A percentile compares a stretch with the other conserved stretches of the same genome.
Conservation (phyloP, 2,329 filamentous ascomycete species). For the Dothideomycetidae sp. region DNA sequence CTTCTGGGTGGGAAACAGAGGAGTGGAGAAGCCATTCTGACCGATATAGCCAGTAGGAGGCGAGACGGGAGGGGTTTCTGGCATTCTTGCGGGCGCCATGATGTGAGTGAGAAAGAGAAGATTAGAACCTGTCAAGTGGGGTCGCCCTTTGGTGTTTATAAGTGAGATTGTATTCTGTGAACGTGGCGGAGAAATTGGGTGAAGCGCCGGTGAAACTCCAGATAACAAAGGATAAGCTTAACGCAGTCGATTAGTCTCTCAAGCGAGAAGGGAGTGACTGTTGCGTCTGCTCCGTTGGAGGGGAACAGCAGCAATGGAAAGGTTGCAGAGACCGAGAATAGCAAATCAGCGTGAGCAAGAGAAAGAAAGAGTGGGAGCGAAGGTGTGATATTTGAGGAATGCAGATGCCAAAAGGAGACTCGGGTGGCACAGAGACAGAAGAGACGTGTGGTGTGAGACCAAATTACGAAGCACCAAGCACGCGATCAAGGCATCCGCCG, state of each 20-base stretch:
- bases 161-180: neutral
- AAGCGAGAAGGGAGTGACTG: slow-evolving; percentile 5
- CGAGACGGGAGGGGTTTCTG: slow-evolving; percentile 22
- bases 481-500: too few species aligned
- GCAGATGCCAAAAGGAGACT: neutral
- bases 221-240: slow-evolving; percentile 2
- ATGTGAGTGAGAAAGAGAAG: slow-evolving; percentile 3
- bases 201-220: slow-evolving; percentile 2
- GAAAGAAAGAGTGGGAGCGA: slow-evolving; percentile 4
- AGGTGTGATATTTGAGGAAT: slow-evolving; percentile 1
- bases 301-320: neutral
- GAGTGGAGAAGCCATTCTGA: slow-evolving; percentile 26
- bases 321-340: too few species aligned
- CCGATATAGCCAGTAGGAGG: slow-evolving; percentile 25
- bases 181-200: slow-evolving; percentile 1
- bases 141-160: neutral
- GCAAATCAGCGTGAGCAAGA: neutral
- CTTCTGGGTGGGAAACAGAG: slow-evolving; percentile 36
- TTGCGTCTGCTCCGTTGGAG: neutral
- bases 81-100: slow-evolving; percentile 5
- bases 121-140: too few species aligned
- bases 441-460: neutral
- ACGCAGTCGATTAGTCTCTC: slow-evolving; percentile 2
- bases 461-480: neutral
- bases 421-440: slow-evolving; percentile 7